phyloP scores from a whole-genome alignment of 768 basidiomycete species.

The Suillus bovinus region DNA sequence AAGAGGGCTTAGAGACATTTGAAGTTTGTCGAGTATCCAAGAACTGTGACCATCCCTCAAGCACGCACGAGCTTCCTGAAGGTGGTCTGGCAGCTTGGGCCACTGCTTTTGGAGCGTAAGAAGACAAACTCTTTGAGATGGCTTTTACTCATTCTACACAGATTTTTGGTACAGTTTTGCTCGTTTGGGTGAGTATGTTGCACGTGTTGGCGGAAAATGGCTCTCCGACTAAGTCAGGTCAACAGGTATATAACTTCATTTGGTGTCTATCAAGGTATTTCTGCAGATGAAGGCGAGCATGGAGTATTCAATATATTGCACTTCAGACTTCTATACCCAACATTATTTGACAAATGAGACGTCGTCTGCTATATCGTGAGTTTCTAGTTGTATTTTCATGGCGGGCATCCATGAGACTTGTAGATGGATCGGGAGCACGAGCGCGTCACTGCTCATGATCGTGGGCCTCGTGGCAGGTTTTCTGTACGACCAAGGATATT shows the following conservation, averaged over 20 bases:
- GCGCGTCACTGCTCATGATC: background rate
- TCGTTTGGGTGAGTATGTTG: background rate
- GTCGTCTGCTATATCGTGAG: slow-evolving; percentile 1
- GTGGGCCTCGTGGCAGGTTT: background rate
- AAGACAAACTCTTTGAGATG: too few relatives aligned
- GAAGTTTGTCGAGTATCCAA: background rate
- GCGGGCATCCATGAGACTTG: background rate
- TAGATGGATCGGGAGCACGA: background rate
- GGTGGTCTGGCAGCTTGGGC: background rate
- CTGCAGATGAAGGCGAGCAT: background rate
- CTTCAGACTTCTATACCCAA: background rate
- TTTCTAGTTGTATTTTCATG: background rate
- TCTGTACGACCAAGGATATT: background rate
- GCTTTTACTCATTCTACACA: background rate
- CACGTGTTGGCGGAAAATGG: background rate
- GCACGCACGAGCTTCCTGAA: background rate
- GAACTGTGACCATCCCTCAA: background rate
- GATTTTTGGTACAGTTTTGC: background rate
- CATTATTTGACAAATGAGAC: slow-evolving; percentile 1
- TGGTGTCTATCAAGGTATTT: background rate
- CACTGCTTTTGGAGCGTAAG: slow-evolving; percentile 3
- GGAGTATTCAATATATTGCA: background rate
- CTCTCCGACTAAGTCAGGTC: background rate
- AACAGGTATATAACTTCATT: background rate
- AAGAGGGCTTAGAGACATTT: background rate